Evolutionary conservation across 768 basidiomycete species (phyloP).

Genomic region (Tylopilus rubrobrunneus): DNA sequence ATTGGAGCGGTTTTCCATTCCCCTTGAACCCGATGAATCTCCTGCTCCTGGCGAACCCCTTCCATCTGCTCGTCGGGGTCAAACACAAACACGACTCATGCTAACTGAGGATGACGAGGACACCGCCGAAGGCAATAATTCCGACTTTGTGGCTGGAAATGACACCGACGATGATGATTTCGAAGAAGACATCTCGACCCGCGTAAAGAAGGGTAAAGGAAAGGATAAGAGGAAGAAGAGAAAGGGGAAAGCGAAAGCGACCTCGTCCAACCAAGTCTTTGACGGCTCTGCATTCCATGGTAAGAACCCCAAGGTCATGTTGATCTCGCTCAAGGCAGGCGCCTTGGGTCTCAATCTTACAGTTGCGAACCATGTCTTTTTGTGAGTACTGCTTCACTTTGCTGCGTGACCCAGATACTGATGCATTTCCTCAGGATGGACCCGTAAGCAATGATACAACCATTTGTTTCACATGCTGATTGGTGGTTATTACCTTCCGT

Average conservation of each 20-base stretch:
- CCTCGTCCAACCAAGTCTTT: constrained; percentile 13
- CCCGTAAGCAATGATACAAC: constrained; percentile 51
- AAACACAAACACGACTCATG: constrained; percentile 1
- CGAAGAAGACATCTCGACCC: constrained; percentile 28
- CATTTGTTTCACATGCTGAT: constrained; percentile 11
- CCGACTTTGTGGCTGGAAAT: constrained; percentile 33
- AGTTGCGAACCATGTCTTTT: too few relatives aligned
- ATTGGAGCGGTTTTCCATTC: constrained; percentile 69
- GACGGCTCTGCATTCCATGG: constrained; percentile 24
- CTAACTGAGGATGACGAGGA: constrained; percentile 10
- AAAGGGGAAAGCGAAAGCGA: constrained; percentile 33
- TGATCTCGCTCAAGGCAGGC: constrained; percentile 84
- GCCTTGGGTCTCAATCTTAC: constrained; percentile 86
- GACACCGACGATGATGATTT: constrained; percentile 30
- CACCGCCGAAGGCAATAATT: constrained; percentile 28
- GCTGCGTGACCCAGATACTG: not conserved
- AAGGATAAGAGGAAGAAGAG: constrained; percentile 34
- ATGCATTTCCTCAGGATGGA: constrained; percentile 57
- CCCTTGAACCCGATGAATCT: constrained; percentile 40
- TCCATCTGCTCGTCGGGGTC: constrained; percentile 8
- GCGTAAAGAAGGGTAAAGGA: constrained; percentile 28
- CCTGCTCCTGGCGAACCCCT: constrained; percentile 15
- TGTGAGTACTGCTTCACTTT: constrained; percentile 43
- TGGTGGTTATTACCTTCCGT: not conserved
- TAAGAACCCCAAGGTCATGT: constrained; percentile 71